Base-by-base conservation (phyloP, 2,329 filamentous ascomycete genomes). In the Cyphellophora europaea region DNA sequence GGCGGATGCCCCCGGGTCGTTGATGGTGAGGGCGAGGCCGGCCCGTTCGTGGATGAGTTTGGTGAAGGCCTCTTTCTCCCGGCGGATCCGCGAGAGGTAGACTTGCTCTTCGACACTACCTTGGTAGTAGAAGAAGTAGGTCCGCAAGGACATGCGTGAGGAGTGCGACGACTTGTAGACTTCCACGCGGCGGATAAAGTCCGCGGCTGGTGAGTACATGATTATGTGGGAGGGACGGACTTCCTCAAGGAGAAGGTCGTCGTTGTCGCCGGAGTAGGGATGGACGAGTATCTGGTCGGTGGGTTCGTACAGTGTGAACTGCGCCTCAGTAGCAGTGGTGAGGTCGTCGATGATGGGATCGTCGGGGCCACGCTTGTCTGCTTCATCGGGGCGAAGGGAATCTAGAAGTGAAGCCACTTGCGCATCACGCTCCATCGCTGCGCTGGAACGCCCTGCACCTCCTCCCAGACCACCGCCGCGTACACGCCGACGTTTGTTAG, bases 51-150 rank as follows among this genome's bases (percentile, higher is more conserved):
- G 87, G 65, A 98, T 96, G 18, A 96, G 71, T 44, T 82, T 86
- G 3, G 89, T 93, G 52, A 98, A 98, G 1, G 88, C 79, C 55
- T 98, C 91, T 57, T 98, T 98, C 55, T 98, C 91, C 39, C 86
- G 75, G n/a, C 91, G 76, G 3, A 96, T 86, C 0, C 81, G 77
- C 14, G 85, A 85, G 3, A 96, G 72, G 53, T 95, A 96, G 15
- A 84, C 77, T 57, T 96, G 89, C 57, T 98, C 91, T 59, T 98
- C 89, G 2, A 96, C 88, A 1, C 87, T 95, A 3, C 82, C 82
- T 19, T 85, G 82, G 45, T 98, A 98, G 62, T 93, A 96, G 67
- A 96, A 77, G 56, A 96, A 96, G 63, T 95, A 98, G 1, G 94
- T 88, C 28, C 86, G 76, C 27, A 96, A 84, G 38, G 79, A 82